Percentiles rank a stretch among this genome's conserved stretches.
Evolutionary conservation across 1,139 yeast species (phyloP).

Genomic region (Suhomyces guaymorum): DNA sequence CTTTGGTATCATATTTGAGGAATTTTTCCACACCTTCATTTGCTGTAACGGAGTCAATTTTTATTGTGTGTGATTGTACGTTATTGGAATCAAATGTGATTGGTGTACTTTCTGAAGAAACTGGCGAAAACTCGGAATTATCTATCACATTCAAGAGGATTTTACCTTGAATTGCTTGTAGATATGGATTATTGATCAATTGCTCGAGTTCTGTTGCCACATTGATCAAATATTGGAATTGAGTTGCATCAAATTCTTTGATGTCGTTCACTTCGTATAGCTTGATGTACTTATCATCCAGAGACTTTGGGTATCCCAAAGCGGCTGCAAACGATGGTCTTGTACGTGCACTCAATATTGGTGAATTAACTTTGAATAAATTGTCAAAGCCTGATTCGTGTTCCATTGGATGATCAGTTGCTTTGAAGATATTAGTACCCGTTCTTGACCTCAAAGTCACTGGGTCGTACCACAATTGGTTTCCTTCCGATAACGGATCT

Average conservation of each 20-base stretch:
- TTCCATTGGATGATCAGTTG: constrained; percentile 13
- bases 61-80: constrained; percentile 30
- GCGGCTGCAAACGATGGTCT: constrained; percentile 28
- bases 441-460: constrained; percentile 25
- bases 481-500: constrained; percentile 43
- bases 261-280: constrained; percentile 33
- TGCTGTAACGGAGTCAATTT: constrained; percentile 35
- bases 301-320: no score
- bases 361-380: constrained; percentile 30
- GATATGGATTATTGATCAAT: constrained; percentile 15
- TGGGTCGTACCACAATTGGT: constrained; percentile 33
- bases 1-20: constrained; percentile 33
- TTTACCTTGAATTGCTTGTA: constrained; percentile 23
- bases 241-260: constrained; percentile 6
- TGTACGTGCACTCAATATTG: constrained; percentile 32
- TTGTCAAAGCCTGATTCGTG: constrained; percentile 1
- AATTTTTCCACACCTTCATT: constrained; percentile 35
- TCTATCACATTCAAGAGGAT: constrained; percentile 42
- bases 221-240: constrained; percentile 33
- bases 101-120: constrained; percentile 35
- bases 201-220: constrained; percentile 31
- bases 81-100: constrained; percentile 21
- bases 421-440: constrained; percentile 23
- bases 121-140: constrained; percentile 41
- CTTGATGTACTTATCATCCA: constrained; percentile 24